A percentile compares a stretch with the other conserved stretches of the same genome.
Evolutionary conservation across 768 basidiomycete genomes (phyloP).

Genomic region (Asterophora parasitica): DNA sequence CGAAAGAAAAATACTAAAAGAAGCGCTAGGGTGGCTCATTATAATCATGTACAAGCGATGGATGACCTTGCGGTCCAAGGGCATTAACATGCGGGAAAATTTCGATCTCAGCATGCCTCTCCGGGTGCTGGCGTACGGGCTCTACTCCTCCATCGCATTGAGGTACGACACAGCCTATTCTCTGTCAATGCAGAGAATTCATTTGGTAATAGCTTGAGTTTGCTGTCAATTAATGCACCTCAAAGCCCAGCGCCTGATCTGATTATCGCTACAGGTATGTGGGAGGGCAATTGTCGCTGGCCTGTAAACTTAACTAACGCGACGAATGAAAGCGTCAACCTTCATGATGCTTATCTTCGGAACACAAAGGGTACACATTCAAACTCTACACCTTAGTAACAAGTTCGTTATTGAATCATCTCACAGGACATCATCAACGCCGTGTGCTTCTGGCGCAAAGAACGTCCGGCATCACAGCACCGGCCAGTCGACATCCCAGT

Average conservation of each 20-base stretch:
- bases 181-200: not conserved
- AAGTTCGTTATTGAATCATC: not conserved
- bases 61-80: conserved; percentile 18
- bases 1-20: not conserved
- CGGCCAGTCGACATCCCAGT: conserved; percentile 3
- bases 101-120: conserved; percentile 41
- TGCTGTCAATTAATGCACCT: conserved; percentile 40
- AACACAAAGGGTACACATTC: conserved; percentile 35
- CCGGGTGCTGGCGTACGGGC: conserved; percentile 41
- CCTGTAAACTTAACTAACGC: not conserved
- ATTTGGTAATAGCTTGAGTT: conserved; percentile 31
- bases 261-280: conserved; percentile 40
- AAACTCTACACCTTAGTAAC: not conserved
- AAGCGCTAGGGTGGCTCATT: conserved; percentile 35
- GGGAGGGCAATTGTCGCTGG: not conserved
- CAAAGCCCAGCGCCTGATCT: conserved; percentile 43
- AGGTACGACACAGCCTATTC: conserved; percentile 24
- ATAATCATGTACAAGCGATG: conserved; percentile 34
- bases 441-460: conserved; percentile 31
- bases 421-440: conserved; percentile 32
- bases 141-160: conserved; percentile 37
- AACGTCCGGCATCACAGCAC: not conserved
- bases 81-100: conserved; percentile 17
- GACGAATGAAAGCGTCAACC: conserved; percentile 31
- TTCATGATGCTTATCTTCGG: conserved; percentile 43